A percentile compares a stretch with the other conserved stretches of the same genome.
Conservation (phyloP, 768 basidiomycete species). For the Boletus rufocinnamomeus region DNA sequence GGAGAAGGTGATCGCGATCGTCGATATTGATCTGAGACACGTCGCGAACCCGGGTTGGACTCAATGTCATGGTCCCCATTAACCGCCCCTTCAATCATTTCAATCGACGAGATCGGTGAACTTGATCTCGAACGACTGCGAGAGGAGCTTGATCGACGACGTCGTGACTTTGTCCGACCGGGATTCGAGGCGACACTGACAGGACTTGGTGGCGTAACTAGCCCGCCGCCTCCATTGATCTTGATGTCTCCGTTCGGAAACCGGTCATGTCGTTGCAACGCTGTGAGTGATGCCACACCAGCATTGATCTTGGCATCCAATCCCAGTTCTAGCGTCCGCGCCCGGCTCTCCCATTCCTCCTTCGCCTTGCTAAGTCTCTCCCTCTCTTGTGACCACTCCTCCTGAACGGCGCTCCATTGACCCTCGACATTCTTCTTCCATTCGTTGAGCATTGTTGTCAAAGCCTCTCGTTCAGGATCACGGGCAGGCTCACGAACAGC, state of each 20-base stretch:
- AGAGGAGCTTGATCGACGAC: slow-evolving; percentile 46
- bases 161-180: slow-evolving; percentile 38
- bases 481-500: slow-evolving; percentile 37
- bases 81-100: too few species aligned
- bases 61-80: slow-evolving; percentile 19
- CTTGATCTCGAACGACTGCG: too few species aligned
- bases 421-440: slow-evolving; percentile 83
- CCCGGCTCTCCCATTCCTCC: slow-evolving; percentile 77
- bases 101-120: too few species aligned
- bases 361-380: too few species aligned
- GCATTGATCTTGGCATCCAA: slow-evolving; percentile 47
- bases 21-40: slow-evolving; percentile 27
- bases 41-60: slow-evolving; percentile 24
- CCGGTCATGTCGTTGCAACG: slow-evolving; percentile 41
- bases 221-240: slow-evolving; percentile 28
- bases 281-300: slow-evolving; percentile 32
- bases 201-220: too few species aligned
- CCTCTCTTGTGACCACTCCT: slow-evolving; percentile 84
- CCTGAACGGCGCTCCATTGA: slow-evolving; percentile 73
- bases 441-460: slow-evolving; percentile 58
- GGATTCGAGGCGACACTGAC: slow-evolving; percentile 71
- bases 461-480: slow-evolving; percentile 46
- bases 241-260: slow-evolving; percentile 35
- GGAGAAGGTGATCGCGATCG: too few species aligned
- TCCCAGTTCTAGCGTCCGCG: slow-evolving; percentile 51